Base-by-base conservation (phyloP, 495 filamentous ascomycete genomes). In the Cenococcum geophilum region DNA sequence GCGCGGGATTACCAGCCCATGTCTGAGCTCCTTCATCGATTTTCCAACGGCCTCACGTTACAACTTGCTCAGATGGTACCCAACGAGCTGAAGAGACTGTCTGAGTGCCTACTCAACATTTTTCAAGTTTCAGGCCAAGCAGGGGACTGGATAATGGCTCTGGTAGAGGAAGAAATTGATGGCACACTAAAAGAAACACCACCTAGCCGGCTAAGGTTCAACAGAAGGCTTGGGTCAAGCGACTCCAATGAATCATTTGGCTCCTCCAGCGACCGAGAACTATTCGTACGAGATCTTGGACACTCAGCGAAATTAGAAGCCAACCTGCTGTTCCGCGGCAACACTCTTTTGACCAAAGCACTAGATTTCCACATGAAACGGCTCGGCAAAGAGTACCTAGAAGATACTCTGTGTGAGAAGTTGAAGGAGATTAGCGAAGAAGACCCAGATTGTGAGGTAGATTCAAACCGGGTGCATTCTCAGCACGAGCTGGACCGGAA, bases 111-210 rank as follows among this genome's bases (percentile, higher is more conserved):
- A 49, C 78, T 97, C 65, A 90, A 96, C 68, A 95, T 99, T 56
- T 99, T 89, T 68, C 93, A 99, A 71, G 95, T 96, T 12, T 91
- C 89, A n/a, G 91, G 90, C 4, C 83, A 84, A 55, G 87, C 89
- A 12, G 84, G 80, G 40, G 90, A 96, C 54, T 99, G 93, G 93
- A 80, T 99, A 27, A 93, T 89, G 75, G 83, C 88, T 1, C 78
- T 99, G 54, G 89, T 95, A 11, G 95, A 99, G 70, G 91, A 96
- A 65, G 93, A 99, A 72, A 97, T 99, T 57, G 93, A 97, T 69
- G 92, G 90, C 8, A 82, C 92, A 10, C 84, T 88, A 61, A 95
- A 86, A 71, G 91, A 96, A 66, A 76, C 80, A 14, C 79, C 82
- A 1, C 78, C 85, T 55, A 86, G 81, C 61, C 82, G 88, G 49